phyloP scores from a whole-genome alignment of 345 rosid genomes.

The Theobroma cacao region DNA sequence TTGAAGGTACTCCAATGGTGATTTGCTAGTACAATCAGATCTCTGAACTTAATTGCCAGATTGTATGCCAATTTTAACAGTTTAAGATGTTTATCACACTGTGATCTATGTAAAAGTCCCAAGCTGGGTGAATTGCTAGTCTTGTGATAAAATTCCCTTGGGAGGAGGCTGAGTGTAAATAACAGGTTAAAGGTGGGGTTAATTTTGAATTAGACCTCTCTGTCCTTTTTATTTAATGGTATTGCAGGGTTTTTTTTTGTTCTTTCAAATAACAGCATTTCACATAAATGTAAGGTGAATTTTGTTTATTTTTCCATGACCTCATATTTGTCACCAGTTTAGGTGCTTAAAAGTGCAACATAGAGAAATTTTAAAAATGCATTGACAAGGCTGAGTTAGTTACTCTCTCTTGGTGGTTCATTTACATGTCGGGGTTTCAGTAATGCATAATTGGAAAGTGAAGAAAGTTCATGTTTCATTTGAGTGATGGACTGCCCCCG shows the following conservation, averaged over 20 bases:
- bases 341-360: neutral
- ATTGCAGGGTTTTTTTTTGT: neutral
- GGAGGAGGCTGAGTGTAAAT: neutral
- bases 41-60: neutral
- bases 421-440: neutral
- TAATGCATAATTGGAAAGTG: neutral
- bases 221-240: neutral
- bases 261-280: neutral
- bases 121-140: neutral
- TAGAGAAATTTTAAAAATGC: neutral
- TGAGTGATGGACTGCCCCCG: neutral
- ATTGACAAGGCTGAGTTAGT: neutral
- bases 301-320: neutral
- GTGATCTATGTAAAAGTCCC: neutral
- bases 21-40: neutral
- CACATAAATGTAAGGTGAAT: neutral
- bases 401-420: neutral
- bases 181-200: neutral
- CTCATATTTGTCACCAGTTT: neutral
- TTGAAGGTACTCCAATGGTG: neutral
- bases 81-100: neutral
- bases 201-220: neutral
- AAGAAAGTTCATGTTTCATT: neutral
- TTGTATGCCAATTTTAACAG: neutral
- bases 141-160: neutral